These are phyloP conservation scores for Pseudogymnoascus sp. DNA, from an alignment of 2,329 filamentous ascomycete genomes.

Conservation along the genomic window DNA sequence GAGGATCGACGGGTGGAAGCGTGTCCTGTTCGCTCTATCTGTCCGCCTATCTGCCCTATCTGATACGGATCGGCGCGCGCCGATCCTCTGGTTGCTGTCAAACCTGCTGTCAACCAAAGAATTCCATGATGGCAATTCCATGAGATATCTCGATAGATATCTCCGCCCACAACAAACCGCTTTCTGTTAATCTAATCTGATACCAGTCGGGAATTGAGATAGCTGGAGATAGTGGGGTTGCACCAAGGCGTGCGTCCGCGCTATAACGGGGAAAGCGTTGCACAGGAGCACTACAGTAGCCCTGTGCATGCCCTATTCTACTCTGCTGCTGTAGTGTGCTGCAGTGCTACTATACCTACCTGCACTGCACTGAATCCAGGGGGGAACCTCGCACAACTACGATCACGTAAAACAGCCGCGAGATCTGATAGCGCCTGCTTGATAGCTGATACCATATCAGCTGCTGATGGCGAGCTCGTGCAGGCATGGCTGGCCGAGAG, in stretches of 20 bases:
- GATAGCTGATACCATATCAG: constrained; percentile 3
- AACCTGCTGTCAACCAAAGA: background rate
- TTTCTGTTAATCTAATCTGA: constrained; percentile 1
- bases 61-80: background rate
- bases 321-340: background rate
- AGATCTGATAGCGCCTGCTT: background rate
- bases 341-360: background rate
- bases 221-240: background rate
- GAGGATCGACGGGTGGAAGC: background rate
- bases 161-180: background rate
- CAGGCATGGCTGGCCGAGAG: background rate
- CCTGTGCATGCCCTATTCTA: background rate
- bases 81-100: background rate
- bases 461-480: background rate
- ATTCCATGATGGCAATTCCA: background rate
- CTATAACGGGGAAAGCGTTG: background rate
- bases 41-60: background rate
- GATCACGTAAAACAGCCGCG: constrained; percentile 3
- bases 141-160: background rate
- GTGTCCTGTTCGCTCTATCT: background rate
- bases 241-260: background rate
- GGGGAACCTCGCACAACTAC: background rate
- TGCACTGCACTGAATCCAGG: background rate
- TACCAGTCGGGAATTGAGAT: background rate
- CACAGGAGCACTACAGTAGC: background rate